These are phyloP conservation scores for Cicer cuneatum DNA, from an alignment of 306 rosid genomes.

Conservation along the genomic window DNA sequence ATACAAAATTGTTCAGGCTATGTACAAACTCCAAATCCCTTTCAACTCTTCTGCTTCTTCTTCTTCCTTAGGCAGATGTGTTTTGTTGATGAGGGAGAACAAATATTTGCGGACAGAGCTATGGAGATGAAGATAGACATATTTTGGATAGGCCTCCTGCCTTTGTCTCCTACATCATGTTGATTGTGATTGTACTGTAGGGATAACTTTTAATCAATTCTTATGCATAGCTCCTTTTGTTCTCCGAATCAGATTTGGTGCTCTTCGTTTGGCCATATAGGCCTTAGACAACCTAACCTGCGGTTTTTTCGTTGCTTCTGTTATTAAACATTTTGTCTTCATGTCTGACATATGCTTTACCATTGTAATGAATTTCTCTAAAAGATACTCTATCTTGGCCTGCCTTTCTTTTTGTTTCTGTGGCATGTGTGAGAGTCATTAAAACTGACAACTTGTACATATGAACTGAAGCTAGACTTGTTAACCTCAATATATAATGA, in stretches of 20 bases:
- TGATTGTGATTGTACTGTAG: not conserved
- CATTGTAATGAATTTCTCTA: too few relatives aligned
- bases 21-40: slow-evolving; percentile 10
- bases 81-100: not conserved
- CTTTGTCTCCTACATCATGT: not conserved
- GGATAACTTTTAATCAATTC: too few relatives aligned
- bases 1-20: too few relatives aligned
- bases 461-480: too few relatives aligned
- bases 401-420: not conserved
- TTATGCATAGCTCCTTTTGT: too few relatives aligned
- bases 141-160: not conserved
- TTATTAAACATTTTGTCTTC: too few relatives aligned
- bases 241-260: too few relatives aligned
- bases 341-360: too few relatives aligned
- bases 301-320: too few relatives aligned
- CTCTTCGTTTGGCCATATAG: too few relatives aligned
- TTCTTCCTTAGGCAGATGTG: not conserved
- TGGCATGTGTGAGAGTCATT: not conserved
- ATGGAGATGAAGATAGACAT: not conserved
- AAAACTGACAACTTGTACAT: not conserved
- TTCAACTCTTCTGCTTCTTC: not conserved
- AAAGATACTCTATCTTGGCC: not conserved
- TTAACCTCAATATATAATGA: too few relatives aligned
- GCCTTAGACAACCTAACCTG: too few relatives aligned
- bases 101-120: not conserved